Evolutionary conservation across 345 rosid species (phyloP), one percentile per base, ranked within the genome.

Genomic region (Passiflora organensis): DNA sequence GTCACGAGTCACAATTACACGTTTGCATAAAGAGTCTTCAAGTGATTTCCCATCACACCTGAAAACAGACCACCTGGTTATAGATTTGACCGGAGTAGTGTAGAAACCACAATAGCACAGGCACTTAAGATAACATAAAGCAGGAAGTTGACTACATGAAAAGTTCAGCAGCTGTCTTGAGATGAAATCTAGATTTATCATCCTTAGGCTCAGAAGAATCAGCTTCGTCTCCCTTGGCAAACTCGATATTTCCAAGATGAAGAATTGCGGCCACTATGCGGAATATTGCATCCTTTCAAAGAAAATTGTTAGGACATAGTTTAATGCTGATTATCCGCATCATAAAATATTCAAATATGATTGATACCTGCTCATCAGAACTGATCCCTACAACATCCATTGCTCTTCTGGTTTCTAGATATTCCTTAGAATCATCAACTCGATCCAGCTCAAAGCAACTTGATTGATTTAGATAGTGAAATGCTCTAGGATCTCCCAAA

Each of bases 21-120:
- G 97, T 62, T 89, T 86, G 78, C 99, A 93, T 39, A 93, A 80
- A 65, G 97, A 89, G 86, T 89, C 95, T 82, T 86, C 97, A 19
- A 93, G 85, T 47, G 84, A 78, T 74, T 81, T 83, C 51, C 51
- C 85, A 79, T 93, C 83, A 57, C 97, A 93, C 99, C 99, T 93
- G 72, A 56, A 68, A 23, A 72, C n/a, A 52, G 50, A 56, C 57
- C 49, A 42, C 37, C 36, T 11, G 28, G 55, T 70, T 59, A 68
- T 51, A 52, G 32, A 55, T 51, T 51, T 59, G 34, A 55, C 52
- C 43, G 51, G 43, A 47, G 24, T 39, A 59, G 47, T 44, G 23
- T 12, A 21, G 28, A 50, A 22, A 61, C 50, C 25, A 53, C 47
- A 62, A 45, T 0, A 8, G n/a, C n/a, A n/a, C n/a, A n/a, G n/a